Percentiles rank a stretch among this genome's conserved stretches.
These are phyloP conservation scores for Ceratocystis huliohia DNA, from an alignment of 2,329 filamentous ascomycete genomes.

Conservation along the genomic window DNA sequence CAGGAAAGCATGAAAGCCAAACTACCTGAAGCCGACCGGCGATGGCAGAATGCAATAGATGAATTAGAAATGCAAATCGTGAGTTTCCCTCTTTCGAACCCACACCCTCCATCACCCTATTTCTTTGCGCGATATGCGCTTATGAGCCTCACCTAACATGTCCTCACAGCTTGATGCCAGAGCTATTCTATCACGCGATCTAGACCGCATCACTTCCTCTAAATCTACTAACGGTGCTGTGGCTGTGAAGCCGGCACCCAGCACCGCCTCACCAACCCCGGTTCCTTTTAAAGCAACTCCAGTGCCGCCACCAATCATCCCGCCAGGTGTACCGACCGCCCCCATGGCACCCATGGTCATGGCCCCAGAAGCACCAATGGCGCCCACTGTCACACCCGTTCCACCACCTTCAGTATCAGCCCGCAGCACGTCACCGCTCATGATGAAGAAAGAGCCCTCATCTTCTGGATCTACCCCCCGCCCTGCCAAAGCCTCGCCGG, in stretches of 20 bases:
- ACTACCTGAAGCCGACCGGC: constrained; percentile 35
- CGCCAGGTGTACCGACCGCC: neutral
- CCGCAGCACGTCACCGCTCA: constrained; percentile 16
- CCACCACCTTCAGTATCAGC: constrained; percentile 8
- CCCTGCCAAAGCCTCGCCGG: constrained; percentile 13
- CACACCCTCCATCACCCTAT: neutral
- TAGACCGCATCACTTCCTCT: constrained; percentile 23
- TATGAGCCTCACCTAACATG: neutral
- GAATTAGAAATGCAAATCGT: constrained; percentile 47
- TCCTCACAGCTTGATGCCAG: constrained; percentile 35
- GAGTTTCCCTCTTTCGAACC: constrained; percentile 24
- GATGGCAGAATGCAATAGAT: constrained; percentile 42
- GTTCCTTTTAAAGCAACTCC: constrained; percentile 15
- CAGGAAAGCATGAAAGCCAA: constrained; percentile 30
- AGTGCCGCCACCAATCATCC: constrained; percentile 18
- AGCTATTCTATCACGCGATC: constrained; percentile 28
- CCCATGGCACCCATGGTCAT: constrained; percentile 17
- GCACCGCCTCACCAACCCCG: constrained; percentile 12
- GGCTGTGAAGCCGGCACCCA: constrained; percentile 11
- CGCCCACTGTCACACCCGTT: constrained; percentile 8
- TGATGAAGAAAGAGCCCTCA: constrained; percentile 17
- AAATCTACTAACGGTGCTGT: constrained; percentile 21
- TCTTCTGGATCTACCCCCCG: constrained; percentile 7
- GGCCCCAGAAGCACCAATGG: constrained; percentile 19
- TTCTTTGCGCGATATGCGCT: neutral